Evolutionary conservation across 495 filamentous ascomycete genomes (phyloP).

Genomic region (Talaromyces wortmannii): DNA sequence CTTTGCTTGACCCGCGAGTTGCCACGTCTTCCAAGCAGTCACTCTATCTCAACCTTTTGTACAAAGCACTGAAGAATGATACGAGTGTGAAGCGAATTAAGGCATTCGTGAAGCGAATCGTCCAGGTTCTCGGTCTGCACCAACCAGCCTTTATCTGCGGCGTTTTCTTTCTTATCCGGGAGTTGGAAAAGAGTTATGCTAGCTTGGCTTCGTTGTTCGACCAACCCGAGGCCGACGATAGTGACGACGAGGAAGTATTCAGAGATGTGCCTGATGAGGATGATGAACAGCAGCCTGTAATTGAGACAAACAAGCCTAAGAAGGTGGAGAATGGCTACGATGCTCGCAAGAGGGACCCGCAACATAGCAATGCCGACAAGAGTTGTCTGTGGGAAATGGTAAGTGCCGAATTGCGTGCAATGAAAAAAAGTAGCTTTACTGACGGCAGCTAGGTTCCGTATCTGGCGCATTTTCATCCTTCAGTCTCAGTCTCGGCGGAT

Average conservation of each 20-base stretch:
- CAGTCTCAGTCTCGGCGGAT: conserved; percentile 79
- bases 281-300: conserved; percentile 21
- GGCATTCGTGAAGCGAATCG: conserved; percentile 86
- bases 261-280: conserved; percentile 58
- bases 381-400: conserved; percentile 92
- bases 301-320: conserved; percentile 10
- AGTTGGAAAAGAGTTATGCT: conserved; percentile 69
- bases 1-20: conserved; percentile 82
- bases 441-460: conserved; percentile 51
- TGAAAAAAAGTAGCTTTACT: not conserved
- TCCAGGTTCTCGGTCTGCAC: conserved; percentile 81
- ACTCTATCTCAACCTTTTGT: conserved; percentile 87
- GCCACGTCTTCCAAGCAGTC: conserved; percentile 89
- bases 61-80: conserved; percentile 79
- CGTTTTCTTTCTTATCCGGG: conserved; percentile 76
- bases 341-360: conserved; percentile 81
- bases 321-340: conserved; percentile 55
- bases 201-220: conserved; percentile 66
- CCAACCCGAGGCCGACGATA: conserved; percentile 59
- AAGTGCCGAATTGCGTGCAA: conserved; percentile 15
- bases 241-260: conserved; percentile 69
- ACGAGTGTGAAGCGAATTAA: conserved; percentile 82
- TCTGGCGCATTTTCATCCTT: conserved; percentile 82
- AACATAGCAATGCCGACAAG: conserved; percentile 81
- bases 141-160: conserved; percentile 90